A percentile compares a stretch with the other conserved stretches of the same genome.
Evolutionary conservation across 2,329 filamentous ascomycete genomes (phyloP).

Genomic region (Colletotrichum abscissum): DNA sequence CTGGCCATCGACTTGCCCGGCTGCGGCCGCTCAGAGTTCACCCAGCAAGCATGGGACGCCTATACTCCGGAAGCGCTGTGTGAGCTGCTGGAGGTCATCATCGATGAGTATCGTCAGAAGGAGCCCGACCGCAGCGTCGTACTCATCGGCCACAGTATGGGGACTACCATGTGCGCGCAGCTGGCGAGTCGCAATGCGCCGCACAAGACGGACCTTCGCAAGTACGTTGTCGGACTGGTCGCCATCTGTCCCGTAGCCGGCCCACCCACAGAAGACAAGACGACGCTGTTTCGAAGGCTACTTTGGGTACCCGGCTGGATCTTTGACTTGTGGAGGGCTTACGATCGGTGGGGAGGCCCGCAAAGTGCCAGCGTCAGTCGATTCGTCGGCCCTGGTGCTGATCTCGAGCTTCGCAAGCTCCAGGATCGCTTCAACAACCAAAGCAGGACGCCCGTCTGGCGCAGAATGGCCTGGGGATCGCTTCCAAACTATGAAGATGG

Average conservation of each 20-base stretch:
- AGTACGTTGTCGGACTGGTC: slow-evolving; percentile 79
- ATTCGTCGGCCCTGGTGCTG: slow-evolving; percentile 77
- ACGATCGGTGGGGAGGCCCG: slow-evolving; percentile 82
- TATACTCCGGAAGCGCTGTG: slow-evolving; percentile 82
- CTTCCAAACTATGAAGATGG: slow-evolving; percentile 70
- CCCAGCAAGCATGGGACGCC: slow-evolving; percentile 77
- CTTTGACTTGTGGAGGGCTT: slow-evolving; percentile 81
- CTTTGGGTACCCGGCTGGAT: slow-evolving; percentile 77
- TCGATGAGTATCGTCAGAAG: slow-evolving; percentile 77
- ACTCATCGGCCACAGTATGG: slow-evolving; percentile 90
- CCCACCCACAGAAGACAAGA: slow-evolving; percentile 63
- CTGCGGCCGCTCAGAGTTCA: slow-evolving; percentile 84
- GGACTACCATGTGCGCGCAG: slow-evolving; percentile 80
- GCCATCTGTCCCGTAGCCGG: slow-evolving; percentile 83
- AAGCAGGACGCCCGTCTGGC: slow-evolving; percentile 84
- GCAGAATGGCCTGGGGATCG: slow-evolving; percentile 80
- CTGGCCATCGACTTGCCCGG: slow-evolving; percentile 91
- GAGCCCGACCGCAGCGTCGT: slow-evolving; percentile 77
- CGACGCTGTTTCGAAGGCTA: slow-evolving; percentile 63
- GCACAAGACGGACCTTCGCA: slow-evolving; percentile 62
- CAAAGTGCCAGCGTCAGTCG: slow-evolving; percentile 82
- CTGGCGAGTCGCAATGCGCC: slow-evolving; percentile 66
- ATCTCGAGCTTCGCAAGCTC: slow-evolving; percentile 72
- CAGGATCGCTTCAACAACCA: slow-evolving; percentile 84
- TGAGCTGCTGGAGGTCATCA: slow-evolving; percentile 79